Base-by-base conservation (phyloP, 129 eudicot species). In the Rutidosis leptorrhynchoides region DNA sequence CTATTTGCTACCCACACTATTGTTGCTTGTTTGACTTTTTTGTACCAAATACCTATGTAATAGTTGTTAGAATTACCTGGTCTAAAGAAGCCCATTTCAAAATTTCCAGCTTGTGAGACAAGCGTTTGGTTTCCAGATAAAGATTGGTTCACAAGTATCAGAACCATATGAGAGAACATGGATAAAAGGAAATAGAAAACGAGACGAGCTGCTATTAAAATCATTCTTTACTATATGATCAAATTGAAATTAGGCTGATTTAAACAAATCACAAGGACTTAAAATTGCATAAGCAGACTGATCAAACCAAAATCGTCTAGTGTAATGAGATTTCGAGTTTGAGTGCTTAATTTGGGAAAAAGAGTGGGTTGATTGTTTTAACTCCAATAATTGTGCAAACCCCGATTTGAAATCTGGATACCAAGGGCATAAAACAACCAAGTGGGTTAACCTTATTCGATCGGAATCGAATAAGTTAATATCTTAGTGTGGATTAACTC, bases 1-100 rank as follows among this genome's bases (percentile, higher is more conserved):
- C 92, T 82, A 58, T 85, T 85, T 22, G 84, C 84, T 52, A 84
- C 90, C 90, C 90, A 82, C 0, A 81, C 78, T 58, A 73, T 5
- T 75, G 62, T 14, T 14, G 6, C 19, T 6, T 15, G 6, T 1
- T 26, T 45, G 23, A 70, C 32, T 3, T 60, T 68, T 1, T 79
- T 69, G 43, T 81, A 82, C 90, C 87, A 79, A 17, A 78, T 85
- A 17, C 90, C 86, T 35, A 85, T 35, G 72, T 85, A 85, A 65
- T 69, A 79, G 45, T 73, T 79, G 54, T 72, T 19, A 67, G 80
- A 73, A 6, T 75, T 49, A 74, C 85, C 83, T 58, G 84, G 76
- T 46, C 28, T 64, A 35, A 80, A 84, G 69, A 84, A 84, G 7
- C 86, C 86, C 49, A 81, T 19, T 57, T 75, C 45, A 59, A 59